Evolutionary conservation across 2,329 filamentous ascomycete genomes (phyloP), one percentile per base, ranked within the genome.

Genomic region (Ceratocystis smalleyi): DNA sequence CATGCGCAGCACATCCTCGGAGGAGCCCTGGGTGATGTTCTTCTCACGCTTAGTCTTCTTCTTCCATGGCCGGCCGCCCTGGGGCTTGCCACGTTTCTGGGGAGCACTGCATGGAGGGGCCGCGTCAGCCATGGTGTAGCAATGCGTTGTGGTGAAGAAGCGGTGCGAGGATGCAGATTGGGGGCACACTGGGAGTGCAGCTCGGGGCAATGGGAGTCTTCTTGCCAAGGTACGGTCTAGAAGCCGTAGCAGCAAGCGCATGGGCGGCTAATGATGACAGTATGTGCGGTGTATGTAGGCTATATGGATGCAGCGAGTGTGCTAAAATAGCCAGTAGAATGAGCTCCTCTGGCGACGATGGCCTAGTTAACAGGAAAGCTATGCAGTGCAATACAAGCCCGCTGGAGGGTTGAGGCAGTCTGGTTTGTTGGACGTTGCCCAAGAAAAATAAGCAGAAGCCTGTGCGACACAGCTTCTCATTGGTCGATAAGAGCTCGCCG

Each of bases 1-100:
- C 61, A 79, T 74, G 60, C 80, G 75, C 57, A 90, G 76, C 59
- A 89, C 83, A 70, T 89, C 84, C 67, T 89, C 86, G 22, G 78
- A 77, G 0, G 83, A 83, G 7, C 83, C 85, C 67, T 81, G 81
- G 51, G 81, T 81, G 67, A 80, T 85, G 68, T 81, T 81, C 67
- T 79, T 78, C 70, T 83, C 80, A 64, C 79, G 78, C 77, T 82
- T 83, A 47, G 77, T 77, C 72, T 81, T 82, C 62, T 67, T 67
- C 55, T 67, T 67, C 65, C 65, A 67, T 22, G 65, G 60, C 24
- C 65, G 65, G 43, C 65, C 65, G 60, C 65, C 54, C 19, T 66
- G 65, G 15, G 62, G 49, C 32, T 64, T 66, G 49, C 49, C 62
- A 40, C 65, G 65, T 43, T 66, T 66, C 40, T 66, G 65, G 8